phyloP scores from a whole-genome alignment of 352 stramenopile species.

The Ophiocytium majus region DNA sequence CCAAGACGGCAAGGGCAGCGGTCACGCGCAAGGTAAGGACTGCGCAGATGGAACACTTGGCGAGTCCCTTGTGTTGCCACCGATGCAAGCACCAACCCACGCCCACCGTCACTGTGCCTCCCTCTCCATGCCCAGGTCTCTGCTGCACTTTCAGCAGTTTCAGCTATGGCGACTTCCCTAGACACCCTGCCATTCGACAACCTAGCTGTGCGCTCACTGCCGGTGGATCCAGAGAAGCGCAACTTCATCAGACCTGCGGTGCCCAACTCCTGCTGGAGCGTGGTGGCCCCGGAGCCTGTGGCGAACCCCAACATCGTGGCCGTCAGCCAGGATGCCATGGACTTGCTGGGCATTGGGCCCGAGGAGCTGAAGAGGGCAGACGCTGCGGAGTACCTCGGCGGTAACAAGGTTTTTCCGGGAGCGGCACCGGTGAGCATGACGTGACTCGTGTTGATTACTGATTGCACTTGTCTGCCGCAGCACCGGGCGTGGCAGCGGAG shows the following conservation, averaged over 20 bases:
- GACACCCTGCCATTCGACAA: conserved; percentile 58
- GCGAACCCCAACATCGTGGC: conserved; percentile 53
- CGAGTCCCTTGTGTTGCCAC: neutral
- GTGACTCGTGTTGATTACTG: too few relatives aligned
- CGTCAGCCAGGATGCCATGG: conserved; percentile 44
- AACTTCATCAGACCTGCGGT: conserved; percentile 53
- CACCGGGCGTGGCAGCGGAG: too few relatives aligned
- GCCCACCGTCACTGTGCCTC: neutral
- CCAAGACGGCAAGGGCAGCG: neutral
- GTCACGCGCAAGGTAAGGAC: neutral
- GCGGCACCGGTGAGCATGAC: conserved; percentile 64
- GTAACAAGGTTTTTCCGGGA: conserved; percentile 69
- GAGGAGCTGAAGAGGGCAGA: conserved; percentile 41
- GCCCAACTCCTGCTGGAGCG: conserved; percentile 51
- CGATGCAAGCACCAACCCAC: neutral
- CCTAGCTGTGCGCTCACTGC: conserved; percentile 36
- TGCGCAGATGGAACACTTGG: neutral
- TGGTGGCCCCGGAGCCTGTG: conserved; percentile 43
- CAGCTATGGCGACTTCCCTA: conserved; percentile 24
- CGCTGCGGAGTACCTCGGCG: conserved; percentile 50
- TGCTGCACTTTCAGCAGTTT: neutral
- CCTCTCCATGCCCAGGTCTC: neutral
- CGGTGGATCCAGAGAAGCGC: conserved; percentile 42
- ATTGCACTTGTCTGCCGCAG: too few relatives aligned
- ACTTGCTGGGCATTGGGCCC: conserved; percentile 37